Base-by-base conservation (phyloP, 495 filamentous ascomycete species). In the Neurospora intermedia region DNA sequence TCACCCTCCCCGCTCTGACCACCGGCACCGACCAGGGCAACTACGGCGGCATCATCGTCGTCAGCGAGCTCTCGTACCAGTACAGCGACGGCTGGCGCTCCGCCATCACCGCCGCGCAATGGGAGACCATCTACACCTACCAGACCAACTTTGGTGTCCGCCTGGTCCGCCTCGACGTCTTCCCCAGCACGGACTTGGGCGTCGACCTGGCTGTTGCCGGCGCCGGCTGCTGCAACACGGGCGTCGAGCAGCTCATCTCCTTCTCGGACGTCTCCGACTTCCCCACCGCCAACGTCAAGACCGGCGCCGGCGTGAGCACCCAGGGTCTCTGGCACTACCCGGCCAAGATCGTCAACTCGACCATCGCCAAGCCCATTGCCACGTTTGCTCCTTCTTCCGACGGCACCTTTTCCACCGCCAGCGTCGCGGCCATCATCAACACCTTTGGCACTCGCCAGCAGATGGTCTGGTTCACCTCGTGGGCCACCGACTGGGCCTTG, bases 351-450 rank as follows among this genome's bases (percentile, higher is more conserved):
- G 85, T 80, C 70, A 84, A 90, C 75, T 75, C 83, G 23, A 83
- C 81, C 27, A 85, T 84, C 11, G 87, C 88, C 43, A 85, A 84
- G 76, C 72, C 84, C 69, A 84, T 91, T 77, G 87, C 87, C 6
- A 74, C 79, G 8, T 91, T 90, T 78, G 84, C 77, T 27, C 73
- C 75, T 15, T 74, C 71, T 77, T 82, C 39, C 75, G 79, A 66
- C 71, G 79, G 39, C 43, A 70, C 69, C 10, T 79, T 78, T 41
- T 46, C 76, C 13, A 70, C 48, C 27, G 70, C 59, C 31, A 79
- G 81, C n/a, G 85, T 82, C n/a, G 89, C 88, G 69, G 88, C 83
- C 15, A 86, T 91, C 46, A 89, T 91, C 80, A 91, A 89, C 80
- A 83, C 85, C 74, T 86, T 89, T 72, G 78, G 79, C 66, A 86